These are phyloP conservation scores for Naganishia cerealis DNA, from an alignment of 1,284 basidiomycete genomes.

Conservation along the genomic window DNA sequence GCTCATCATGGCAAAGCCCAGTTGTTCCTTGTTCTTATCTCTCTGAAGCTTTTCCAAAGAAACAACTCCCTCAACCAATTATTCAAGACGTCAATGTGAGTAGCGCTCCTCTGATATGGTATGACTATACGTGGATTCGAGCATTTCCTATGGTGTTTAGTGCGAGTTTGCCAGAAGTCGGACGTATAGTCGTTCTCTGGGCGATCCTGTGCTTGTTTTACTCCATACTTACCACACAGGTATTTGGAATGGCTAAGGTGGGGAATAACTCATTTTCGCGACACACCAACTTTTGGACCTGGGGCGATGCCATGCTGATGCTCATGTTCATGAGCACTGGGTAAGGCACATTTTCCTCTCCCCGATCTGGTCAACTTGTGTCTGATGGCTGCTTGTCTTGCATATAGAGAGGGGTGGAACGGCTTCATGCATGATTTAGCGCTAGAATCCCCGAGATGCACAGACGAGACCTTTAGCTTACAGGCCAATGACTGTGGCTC, in stretches of 20 bases:
- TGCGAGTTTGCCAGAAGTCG: constrained; percentile 81
- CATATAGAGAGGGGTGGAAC: constrained; percentile 87
- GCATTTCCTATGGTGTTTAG: constrained; percentile 53
- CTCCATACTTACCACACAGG: constrained; percentile 83
- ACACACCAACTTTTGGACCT: constrained; percentile 76
- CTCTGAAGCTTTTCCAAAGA: constrained; percentile 90
- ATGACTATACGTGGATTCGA: background rate
- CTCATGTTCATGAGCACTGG: constrained; percentile 62
- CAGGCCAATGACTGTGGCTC: constrained; percentile 84
- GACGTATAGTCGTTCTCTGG: constrained; percentile 86
- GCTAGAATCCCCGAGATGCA: constrained; percentile 78
- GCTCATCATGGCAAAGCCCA: background rate
- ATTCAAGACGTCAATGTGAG: constrained; percentile 92
- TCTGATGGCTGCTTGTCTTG: constrained; percentile 63
- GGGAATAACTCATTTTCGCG: constrained; percentile 65
- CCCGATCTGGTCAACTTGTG: background rate
- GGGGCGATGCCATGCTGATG: constrained; percentile 82
- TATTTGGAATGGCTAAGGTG: constrained; percentile 91
- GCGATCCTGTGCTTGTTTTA: constrained; percentile 89
- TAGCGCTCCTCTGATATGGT: constrained; percentile 35
- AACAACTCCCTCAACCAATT: constrained; percentile 88
- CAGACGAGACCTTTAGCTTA: constrained; percentile 61
- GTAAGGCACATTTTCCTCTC: constrained; percentile 39
- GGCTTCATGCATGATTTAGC: constrained; percentile 91
- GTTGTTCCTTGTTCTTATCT: constrained; percentile 87